A percentile compares a stretch with the other conserved stretches of the same genome.
These are phyloP conservation scores for Candida insectorum DNA, from an alignment of 805 yeast species.

Conservation along the genomic window DNA sequence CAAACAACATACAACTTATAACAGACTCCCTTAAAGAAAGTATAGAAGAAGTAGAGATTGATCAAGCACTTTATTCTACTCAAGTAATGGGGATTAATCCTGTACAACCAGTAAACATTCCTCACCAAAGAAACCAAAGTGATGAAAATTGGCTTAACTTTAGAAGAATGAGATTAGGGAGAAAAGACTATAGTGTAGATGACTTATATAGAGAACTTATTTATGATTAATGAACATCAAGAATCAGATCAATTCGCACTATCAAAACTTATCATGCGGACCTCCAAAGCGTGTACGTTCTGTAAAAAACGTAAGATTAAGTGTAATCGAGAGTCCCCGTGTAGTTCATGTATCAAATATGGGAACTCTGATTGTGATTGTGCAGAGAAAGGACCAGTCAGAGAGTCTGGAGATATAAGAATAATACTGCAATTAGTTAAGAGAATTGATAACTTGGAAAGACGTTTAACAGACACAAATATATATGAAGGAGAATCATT, in stretches of 20 bases:
- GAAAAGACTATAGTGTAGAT: slow-evolving; percentile 1
- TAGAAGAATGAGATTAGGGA: not conserved
- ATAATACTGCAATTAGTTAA: slow-evolving; percentile 1
- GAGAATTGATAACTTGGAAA: slow-evolving; percentile 4
- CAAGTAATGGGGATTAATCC: too few species aligned
- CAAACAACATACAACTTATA: slow-evolving; percentile 2
- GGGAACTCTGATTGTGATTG: slow-evolving; percentile 4
- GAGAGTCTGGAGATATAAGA: slow-evolving; percentile 3
- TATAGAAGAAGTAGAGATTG: slow-evolving; percentile 6
- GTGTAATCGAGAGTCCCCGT: slow-evolving; percentile 10
- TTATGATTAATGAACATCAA: too few species aligned
- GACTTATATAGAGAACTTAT: not conserved
- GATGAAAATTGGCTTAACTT: slow-evolving; percentile 3
- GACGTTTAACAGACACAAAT: slow-evolving; percentile 1
- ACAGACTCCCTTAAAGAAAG: not conserved
- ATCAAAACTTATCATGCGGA: too few species aligned
- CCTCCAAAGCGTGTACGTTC: slow-evolving; percentile 10
- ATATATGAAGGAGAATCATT: not conserved
- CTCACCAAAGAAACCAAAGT: too few species aligned
- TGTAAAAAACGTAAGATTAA: slow-evolving; percentile 11
- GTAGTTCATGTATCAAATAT: slow-evolving; percentile 10
- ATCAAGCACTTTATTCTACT: slow-evolving; percentile 5
- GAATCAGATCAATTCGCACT: not conserved
- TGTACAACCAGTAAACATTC: too few species aligned
- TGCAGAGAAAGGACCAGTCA: slow-evolving; percentile 1